These are phyloP conservation scores for Neolentinus lepideus DNA, from an alignment of 1,284 basidiomycete genomes.

Conservation along the genomic window DNA sequence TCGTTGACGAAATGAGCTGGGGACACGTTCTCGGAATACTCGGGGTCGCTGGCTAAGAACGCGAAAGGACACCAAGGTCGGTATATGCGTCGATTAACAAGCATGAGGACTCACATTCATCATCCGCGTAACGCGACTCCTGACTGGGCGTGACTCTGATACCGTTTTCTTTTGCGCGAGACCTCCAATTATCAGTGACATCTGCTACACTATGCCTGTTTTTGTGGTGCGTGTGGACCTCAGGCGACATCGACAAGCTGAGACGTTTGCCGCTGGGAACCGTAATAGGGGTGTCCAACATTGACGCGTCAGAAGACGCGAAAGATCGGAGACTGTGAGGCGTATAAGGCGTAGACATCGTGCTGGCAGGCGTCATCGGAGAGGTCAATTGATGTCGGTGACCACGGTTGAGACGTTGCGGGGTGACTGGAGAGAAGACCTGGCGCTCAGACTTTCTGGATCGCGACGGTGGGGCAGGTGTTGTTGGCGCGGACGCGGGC, in stretches of 20 bases:
- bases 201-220: slow-evolving; percentile 29
- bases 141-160: slow-evolving; percentile 52
- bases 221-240: background rate
- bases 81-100: background rate
- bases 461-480: background rate
- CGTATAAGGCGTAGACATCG: background rate
- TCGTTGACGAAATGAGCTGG: background rate
- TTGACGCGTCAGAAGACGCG: background rate
- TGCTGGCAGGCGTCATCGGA: background rate
- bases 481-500: background rate
- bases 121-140: slow-evolving; percentile 45
- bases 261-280: background rate
- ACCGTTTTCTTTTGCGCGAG: slow-evolving; percentile 61
- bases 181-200: slow-evolving; percentile 64
- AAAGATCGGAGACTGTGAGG: slow-evolving; percentile 1
- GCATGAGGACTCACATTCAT: slow-evolving; percentile 29
- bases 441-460: background rate
- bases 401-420: background rate
- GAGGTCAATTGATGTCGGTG: background rate
- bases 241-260: background rate
- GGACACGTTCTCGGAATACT: slow-evolving; percentile 24
- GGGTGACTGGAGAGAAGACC: background rate
- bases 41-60: slow-evolving; percentile 40
- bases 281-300: background rate
- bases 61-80: slow-evolving; percentile 8